Evolutionary conservation across 2,329 filamentous ascomycete species (phyloP), one percentile per base, ranked within the genome.

Genomic region (Knufia fluminis): DNA sequence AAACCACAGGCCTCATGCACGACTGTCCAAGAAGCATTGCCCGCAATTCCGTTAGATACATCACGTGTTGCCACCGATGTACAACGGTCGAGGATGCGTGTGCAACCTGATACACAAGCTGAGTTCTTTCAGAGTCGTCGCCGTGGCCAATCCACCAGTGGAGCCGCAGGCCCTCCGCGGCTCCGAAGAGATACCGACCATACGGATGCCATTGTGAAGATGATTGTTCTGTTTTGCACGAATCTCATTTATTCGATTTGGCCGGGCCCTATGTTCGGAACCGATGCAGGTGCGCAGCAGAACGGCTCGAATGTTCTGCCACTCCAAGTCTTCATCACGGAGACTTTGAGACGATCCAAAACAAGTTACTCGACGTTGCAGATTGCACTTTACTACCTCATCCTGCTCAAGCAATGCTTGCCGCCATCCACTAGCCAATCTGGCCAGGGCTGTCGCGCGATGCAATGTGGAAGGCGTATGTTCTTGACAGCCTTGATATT

Each of bases 291-390:
- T 17, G 78, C 85, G 51, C 86, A 85, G 66, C 82, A 83, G 60
- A 82, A 76, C 60, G 77, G 77, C 63, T 87, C 85, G 65, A 81
- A 85, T 46, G 86, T 96, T 53, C 73, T 98, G 57, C 90, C 91
- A 52, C 76, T 98, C 61, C 86, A 90, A 59, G 94, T 85, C 48
- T 98, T 97, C 66, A 97, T 98, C 61, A 90, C 97, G 69, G 92
- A 97, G 75, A 97, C 92, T 17, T 76, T 98, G 57, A 86, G 90
- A 60, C 82, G 92, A 61, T 98, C 92, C 53, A 83, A 91, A 61
- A 95, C 92, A 38, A 96, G 90, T 71, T 98, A 96, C 71, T 97
- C 91, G 52, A 98, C 92, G 24, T 74, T 98, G 48, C 92, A 97
- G 70, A 92, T 98, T 53, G 91, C 92, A 22, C 75, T 98, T 54